Evolutionary conservation across 345 rosid species (phyloP).

Genomic region (Stellera chamaejasme): DNA sequence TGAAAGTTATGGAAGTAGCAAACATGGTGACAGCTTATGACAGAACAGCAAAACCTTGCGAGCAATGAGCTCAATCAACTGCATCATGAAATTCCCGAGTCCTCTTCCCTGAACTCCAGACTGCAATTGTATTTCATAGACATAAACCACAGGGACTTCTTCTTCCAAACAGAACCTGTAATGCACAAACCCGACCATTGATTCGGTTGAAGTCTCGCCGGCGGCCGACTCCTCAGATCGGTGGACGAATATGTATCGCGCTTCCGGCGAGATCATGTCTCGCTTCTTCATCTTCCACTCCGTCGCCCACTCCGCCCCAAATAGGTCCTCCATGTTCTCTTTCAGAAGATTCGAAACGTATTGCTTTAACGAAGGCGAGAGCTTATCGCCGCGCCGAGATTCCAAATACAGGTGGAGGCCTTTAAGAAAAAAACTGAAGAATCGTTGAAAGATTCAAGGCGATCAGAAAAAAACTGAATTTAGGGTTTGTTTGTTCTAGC

Average conservation of each 20-base stretch:
- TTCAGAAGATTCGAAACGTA: slow-evolving; percentile 51
- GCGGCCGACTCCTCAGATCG: slow-evolving; percentile 15
- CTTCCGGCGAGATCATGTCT: slow-evolving; percentile 76
- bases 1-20: slow-evolving; percentile 1
- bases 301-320: slow-evolving; percentile 58
- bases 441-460: neutral
- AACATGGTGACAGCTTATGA: neutral
- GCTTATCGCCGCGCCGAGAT: slow-evolving; percentile 61
- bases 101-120: slow-evolving; percentile 65
- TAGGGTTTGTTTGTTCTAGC: no score
- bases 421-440: slow-evolving; percentile 9
- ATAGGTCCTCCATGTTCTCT: slow-evolving; percentile 77
- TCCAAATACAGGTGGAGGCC: slow-evolving; percentile 55
- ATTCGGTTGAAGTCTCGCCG: slow-evolving; percentile 18
- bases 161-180: slow-evolving; percentile 80
- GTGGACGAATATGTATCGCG: slow-evolving; percentile 52
- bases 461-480: no score
- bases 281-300: slow-evolving; percentile 75
- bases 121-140: slow-evolving; percentile 83
- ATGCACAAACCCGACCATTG: slow-evolving; percentile 67
- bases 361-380: slow-evolving; percentile 44
- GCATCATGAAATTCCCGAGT: slow-evolving; percentile 79
- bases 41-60: slow-evolving; percentile 36
- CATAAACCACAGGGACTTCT: slow-evolving; percentile 73
- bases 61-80: slow-evolving; percentile 76